Percentiles rank a stretch among this genome's conserved stretches.
Conservation (phyloP, 2,329 filamentous ascomycete genomes). For the Fusarium bulbicola region DNA sequence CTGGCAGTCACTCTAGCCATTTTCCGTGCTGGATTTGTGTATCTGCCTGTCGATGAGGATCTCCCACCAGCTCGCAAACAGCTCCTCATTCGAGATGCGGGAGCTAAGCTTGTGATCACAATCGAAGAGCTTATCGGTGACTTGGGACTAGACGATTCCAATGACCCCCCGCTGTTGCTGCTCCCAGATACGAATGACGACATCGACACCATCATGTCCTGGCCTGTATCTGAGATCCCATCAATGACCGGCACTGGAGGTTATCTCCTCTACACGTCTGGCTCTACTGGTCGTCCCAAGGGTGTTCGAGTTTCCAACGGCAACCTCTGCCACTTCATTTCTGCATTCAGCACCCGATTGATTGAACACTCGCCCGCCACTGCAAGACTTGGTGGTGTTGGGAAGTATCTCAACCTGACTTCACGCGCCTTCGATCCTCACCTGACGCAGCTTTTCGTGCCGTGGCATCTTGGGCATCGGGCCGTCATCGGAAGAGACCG, state of each 20-base stretch:
- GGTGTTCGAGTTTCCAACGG: slow-evolving; percentile 16
- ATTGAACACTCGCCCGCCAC: background rate
- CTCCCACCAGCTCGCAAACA: slow-evolving; percentile 5
- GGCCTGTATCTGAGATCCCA: background rate
- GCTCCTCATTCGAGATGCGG: slow-evolving; percentile 12
- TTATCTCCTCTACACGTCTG: slow-evolving; percentile 26
- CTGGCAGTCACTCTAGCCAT: slow-evolving; percentile 15
- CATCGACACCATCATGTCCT: fast-evolving
- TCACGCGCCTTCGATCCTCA: slow-evolving; percentile 25
- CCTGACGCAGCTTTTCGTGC: slow-evolving; percentile 14
- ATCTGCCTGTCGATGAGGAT: slow-evolving; percentile 10
- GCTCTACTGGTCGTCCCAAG: slow-evolving; percentile 19
- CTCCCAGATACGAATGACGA: background rate
- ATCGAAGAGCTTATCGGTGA: background rate
- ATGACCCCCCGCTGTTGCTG: background rate
- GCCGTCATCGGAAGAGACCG: slow-evolving; percentile 13
- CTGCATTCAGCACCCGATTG: slow-evolving; percentile 4
- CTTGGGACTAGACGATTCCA: background rate
- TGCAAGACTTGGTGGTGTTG: background rate
- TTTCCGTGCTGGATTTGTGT: slow-evolving; percentile 2
- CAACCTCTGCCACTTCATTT: slow-evolving; percentile 16
- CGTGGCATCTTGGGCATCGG: slow-evolving; percentile 11
- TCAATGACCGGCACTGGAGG: background rate
- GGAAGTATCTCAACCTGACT: slow-evolving; percentile 24
- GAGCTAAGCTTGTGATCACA: slow-evolving; percentile 6